A percentile compares a stretch with the other conserved stretches of the same genome.
Conservation (phyloP, 495 filamentous ascomycete species). For the Penicillium ucsense region DNA sequence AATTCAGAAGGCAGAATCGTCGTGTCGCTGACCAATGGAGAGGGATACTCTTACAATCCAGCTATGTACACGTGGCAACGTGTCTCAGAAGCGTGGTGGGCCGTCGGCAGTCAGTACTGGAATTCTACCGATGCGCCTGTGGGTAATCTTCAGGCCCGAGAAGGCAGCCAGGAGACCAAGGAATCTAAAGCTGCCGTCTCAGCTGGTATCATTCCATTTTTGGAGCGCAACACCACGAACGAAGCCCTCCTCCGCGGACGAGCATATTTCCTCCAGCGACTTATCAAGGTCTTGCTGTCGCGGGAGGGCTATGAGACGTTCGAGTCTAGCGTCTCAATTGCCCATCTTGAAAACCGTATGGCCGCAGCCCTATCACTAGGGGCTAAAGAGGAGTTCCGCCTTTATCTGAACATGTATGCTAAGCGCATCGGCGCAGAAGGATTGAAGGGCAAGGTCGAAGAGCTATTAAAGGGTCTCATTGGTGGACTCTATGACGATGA, state of each 20-base stretch:
- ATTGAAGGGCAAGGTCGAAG: slow-evolving; percentile 77
- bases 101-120: slow-evolving; percentile 96
- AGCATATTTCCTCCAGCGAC: slow-evolving; percentile 76
- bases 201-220: slow-evolving; percentile 80
- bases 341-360: slow-evolving; percentile 90
- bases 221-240: slow-evolving; percentile 90
- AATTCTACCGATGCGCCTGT: slow-evolving; percentile 84
- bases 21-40: slow-evolving; percentile 81
- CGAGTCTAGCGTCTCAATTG: slow-evolving; percentile 82
- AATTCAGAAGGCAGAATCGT: slow-evolving; percentile 79
- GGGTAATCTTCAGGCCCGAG: slow-evolving; percentile 64
- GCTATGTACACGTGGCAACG: slow-evolving; percentile 88
- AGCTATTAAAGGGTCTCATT: slow-evolving; percentile 69
- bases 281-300: slow-evolving; percentile 76
- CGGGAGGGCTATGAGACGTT: slow-evolving; percentile 88
- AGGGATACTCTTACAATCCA: slow-evolving; percentile 81
- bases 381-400: slow-evolving; percentile 78
- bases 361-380: slow-evolving; percentile 80
- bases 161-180: slow-evolving; percentile 38
- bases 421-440: slow-evolving; percentile 91
- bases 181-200: slow-evolving; percentile 55
- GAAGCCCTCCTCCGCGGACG: slow-evolving; percentile 87
- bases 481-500: slow-evolving; percentile 56
- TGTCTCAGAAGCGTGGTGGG: slow-evolving; percentile 94
- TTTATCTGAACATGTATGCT: slow-evolving; percentile 92